phyloP scores from a whole-genome alignment of 2,329 filamentous ascomycete genomes.

The Penicillium sp. region DNA sequence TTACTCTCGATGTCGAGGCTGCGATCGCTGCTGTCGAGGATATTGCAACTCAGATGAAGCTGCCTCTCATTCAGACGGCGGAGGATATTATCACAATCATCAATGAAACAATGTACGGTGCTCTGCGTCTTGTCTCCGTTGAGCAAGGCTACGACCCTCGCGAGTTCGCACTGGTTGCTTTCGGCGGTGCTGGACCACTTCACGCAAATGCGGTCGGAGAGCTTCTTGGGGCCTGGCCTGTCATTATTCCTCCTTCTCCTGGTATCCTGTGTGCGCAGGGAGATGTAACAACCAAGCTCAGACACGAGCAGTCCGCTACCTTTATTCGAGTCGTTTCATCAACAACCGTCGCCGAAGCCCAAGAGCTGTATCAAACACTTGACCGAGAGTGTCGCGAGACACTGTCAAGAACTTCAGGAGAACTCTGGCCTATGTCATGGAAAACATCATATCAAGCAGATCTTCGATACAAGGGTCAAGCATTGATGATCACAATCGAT shows the following conservation, averaged over 20 bases:
- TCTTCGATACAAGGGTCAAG: slow-evolving; percentile 53
- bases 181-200: slow-evolving; percentile 55
- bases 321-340: slow-evolving; percentile 48
- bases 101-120: slow-evolving; percentile 56
- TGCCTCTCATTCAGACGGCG: slow-evolving; percentile 45
- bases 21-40: slow-evolving; percentile 45
- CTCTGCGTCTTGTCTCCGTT: slow-evolving; percentile 53
- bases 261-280: slow-evolving; percentile 55
- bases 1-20: slow-evolving; percentile 47
- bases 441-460: slow-evolving; percentile 47
- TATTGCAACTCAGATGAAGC: slow-evolving; percentile 51
- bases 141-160: slow-evolving; percentile 56
- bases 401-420: slow-evolving; percentile 40
- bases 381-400: slow-evolving; percentile 41
- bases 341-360: slow-evolving; percentile 38
- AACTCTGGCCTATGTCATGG: slow-evolving; percentile 31
- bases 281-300: slow-evolving; percentile 53
- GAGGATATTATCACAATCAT: slow-evolving; percentile 54
- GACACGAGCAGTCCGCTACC: slow-evolving; percentile 49
- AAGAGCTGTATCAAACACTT: slow-evolving; percentile 35
- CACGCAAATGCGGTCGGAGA: slow-evolving; percentile 55
- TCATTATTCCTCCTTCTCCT: slow-evolving; percentile 55
- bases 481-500: slow-evolving; percentile 40
- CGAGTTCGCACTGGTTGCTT: slow-evolving; percentile 54
- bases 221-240: slow-evolving; percentile 53